phyloP scores from a whole-genome alignment of 225 moss, liverwort and hornwort species.

The Physcomitrellopsis africana region DNA sequence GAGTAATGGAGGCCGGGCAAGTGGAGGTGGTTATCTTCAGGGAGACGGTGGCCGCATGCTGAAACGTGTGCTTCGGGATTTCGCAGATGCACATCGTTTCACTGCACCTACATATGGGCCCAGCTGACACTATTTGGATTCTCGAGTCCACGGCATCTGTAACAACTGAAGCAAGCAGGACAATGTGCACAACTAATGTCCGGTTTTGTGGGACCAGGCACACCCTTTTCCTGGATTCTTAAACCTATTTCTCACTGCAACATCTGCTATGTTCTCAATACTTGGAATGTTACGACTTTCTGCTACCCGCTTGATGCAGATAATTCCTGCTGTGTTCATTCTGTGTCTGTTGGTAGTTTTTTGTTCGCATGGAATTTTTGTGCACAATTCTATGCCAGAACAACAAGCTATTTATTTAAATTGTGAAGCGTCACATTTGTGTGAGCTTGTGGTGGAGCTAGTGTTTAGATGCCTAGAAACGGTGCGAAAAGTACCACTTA shows the following conservation, averaged over 20 bases:
- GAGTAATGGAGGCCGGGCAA: constrained; percentile 73
- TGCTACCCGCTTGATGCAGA: constrained; percentile 37
- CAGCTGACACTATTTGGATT: constrained; percentile 46
- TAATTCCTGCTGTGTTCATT: constrained; percentile 21
- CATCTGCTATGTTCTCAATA: constrained; percentile 24
- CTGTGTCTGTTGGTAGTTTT: not conserved
- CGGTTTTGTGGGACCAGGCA: constrained; percentile 23
- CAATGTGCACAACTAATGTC: constrained; percentile 26
- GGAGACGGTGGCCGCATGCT: constrained; percentile 87
- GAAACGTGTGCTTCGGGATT: constrained; percentile 90
- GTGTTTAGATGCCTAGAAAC: constrained; percentile 21
- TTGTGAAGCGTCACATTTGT: constrained; percentile 31
- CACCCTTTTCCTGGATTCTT: constrained; percentile 11
- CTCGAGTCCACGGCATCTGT: constrained; percentile 21
- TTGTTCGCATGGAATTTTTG: constrained; percentile 35
- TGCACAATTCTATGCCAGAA: constrained; percentile 29
- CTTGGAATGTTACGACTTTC: constrained; percentile 25
- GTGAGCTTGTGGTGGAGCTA: constrained; percentile 30
- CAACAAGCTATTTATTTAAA: constrained; percentile 21
- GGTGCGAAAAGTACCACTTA: constrained; percentile 6
- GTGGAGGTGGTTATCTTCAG: constrained; percentile 84
- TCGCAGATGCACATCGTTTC: constrained; percentile 91
- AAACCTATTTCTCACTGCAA: constrained; percentile 7
- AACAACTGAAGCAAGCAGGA: constrained; percentile 27
- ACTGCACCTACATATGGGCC: constrained; percentile 72